Evolutionary conservation across 2,329 filamentous ascomycete genomes (phyloP).

Genomic region (Fusarium cicatricum): DNA sequence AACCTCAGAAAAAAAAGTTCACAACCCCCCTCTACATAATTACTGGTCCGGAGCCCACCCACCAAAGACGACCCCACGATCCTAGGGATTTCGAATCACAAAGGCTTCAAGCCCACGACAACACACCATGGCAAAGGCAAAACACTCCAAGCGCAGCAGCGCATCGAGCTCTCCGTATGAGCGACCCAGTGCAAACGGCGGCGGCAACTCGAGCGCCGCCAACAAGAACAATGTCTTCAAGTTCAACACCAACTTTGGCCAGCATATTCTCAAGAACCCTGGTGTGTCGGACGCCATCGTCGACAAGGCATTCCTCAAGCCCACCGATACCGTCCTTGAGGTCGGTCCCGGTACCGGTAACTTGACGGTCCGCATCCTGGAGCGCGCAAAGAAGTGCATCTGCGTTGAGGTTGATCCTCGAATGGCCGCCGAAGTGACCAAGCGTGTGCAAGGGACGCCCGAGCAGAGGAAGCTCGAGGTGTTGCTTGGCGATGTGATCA

Average conservation of each 20-base stretch:
- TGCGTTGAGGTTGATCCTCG: slow-evolving; percentile 93
- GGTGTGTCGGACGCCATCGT: slow-evolving; percentile 78
- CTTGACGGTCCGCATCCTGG: slow-evolving; percentile 87
- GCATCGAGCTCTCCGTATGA: slow-evolving; percentile 55
- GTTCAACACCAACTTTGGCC: slow-evolving; percentile 90
- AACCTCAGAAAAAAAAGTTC: slow-evolving; percentile 38
- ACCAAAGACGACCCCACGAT: slow-evolving; percentile 5
- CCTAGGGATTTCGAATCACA: slow-evolving; percentile 3
- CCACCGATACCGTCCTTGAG: slow-evolving; percentile 89
- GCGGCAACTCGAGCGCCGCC: slow-evolving; percentile 29
- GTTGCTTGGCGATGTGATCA: slow-evolving; percentile 86
- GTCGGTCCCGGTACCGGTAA: slow-evolving; percentile 91
- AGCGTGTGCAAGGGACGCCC: slow-evolving; percentile 90
- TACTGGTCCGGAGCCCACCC: background rate
- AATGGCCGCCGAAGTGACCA: slow-evolving; percentile 95
- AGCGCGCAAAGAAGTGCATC: slow-evolving; percentile 82
- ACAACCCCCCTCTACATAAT: slow-evolving; percentile 35
- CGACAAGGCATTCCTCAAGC: slow-evolving; percentile 85
- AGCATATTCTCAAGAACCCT: slow-evolving; percentile 92
- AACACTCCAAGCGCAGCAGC: slow-evolving; percentile 61
- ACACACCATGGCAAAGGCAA: slow-evolving; percentile 61
- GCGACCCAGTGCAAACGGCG: slow-evolving; percentile 42
- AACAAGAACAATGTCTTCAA: slow-evolving; percentile 88
- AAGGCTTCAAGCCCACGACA: slow-evolving; percentile 12
- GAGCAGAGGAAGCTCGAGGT: slow-evolving; percentile 86